phyloP scores from a whole-genome alignment of 768 basidiomycete species.

The Rubroboletus satanas region DNA sequence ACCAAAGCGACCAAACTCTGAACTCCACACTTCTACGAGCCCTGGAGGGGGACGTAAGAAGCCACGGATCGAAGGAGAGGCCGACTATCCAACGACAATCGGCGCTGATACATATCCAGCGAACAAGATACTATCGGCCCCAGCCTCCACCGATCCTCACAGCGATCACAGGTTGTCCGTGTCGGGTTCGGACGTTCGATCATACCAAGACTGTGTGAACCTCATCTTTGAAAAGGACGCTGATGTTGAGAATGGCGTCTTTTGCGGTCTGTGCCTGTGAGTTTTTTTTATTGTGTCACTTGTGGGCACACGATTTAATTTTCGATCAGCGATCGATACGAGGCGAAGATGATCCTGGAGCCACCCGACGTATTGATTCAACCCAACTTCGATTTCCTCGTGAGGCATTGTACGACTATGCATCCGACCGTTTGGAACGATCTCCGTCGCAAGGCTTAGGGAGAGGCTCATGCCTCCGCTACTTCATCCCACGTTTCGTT shows the following conservation, averaged over 20 bases:
- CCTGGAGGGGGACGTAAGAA: constrained; percentile 19
- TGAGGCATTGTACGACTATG: constrained; percentile 45
- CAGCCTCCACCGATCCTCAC: neutral
- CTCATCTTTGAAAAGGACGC: constrained; percentile 34
- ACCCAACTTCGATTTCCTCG: constrained; percentile 39
- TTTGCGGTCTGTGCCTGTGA: constrained; percentile 53
- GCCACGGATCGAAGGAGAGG: constrained; percentile 14
- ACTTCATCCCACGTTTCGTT: constrained; percentile 10
- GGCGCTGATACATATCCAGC: neutral
- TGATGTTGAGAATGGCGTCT: constrained; percentile 26
- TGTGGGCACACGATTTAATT: neutral
- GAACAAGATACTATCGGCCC: neutral
- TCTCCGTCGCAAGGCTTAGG: constrained; percentile 27
- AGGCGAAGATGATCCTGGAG: constrained; percentile 26
- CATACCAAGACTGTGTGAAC: constrained; percentile 42
- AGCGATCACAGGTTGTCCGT: neutral
- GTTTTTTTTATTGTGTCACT: constrained; percentile 20
- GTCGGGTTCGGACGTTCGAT: constrained; percentile 27
- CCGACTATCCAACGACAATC: neutral
- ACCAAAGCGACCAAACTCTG: constrained; percentile 19
- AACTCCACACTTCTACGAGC: neutral
- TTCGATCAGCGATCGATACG: constrained; percentile 23
- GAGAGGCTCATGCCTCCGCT: neutral
- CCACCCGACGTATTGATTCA: constrained; percentile 28
- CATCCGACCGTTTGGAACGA: constrained; percentile 50